Evolutionary conservation across 331 rosid species (phyloP).

Genomic region (Pyrus hybrid): DNA sequence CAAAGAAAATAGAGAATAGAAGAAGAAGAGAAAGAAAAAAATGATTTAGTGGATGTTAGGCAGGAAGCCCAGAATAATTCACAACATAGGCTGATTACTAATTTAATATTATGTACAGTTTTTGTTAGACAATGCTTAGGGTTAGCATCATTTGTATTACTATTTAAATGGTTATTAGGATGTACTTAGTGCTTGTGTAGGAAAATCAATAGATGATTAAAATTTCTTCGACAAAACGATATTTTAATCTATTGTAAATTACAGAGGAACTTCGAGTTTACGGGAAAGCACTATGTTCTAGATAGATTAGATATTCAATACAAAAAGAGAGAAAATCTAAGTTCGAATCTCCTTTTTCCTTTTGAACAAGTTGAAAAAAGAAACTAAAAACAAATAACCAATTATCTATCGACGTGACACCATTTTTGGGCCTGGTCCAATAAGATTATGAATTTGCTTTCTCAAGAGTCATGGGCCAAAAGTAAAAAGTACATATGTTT

Average conservation of each 20-base stretch:
- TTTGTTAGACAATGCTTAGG: neutral
- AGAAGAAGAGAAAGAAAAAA: neutral
- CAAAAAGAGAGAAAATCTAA: too few species aligned
- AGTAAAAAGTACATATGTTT: too few species aligned
- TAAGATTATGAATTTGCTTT: neutral
- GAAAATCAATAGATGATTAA: neutral
- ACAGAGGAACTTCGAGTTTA: too few species aligned
- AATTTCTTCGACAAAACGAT: too few species aligned
- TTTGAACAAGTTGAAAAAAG: too few species aligned
- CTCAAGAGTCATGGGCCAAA: neutral
- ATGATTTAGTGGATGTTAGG: constrained; percentile 11
- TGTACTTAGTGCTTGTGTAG: neutral
- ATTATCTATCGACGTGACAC: neutral
- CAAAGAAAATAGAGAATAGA: neutral
- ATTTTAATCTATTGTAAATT: too few species aligned
- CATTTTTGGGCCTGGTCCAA: neutral
- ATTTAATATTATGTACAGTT: too few species aligned
- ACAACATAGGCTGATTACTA: neutral
- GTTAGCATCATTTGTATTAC: neutral
- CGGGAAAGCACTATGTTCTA: too few species aligned
- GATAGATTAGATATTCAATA: too few species aligned
- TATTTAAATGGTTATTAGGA: neutral
- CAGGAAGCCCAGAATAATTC: neutral
- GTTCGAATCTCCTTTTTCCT: too few species aligned
- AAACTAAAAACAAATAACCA: neutral